Base-by-base conservation (phyloP, 2,329 filamentous ascomycete species). In the Fusarium tupiense region DNA sequence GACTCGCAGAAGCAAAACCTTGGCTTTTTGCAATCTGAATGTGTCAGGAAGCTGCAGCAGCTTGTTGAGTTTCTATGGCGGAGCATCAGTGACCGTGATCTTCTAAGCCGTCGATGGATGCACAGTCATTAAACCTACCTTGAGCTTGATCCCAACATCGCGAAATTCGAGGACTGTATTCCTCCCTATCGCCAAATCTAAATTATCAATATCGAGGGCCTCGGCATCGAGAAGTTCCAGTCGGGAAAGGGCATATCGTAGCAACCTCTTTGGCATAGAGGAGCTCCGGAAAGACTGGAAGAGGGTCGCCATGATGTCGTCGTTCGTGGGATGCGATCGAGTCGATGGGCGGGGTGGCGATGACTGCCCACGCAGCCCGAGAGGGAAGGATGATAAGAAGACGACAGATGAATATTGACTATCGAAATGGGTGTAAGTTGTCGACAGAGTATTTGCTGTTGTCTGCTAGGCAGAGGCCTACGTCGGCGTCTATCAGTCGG, bases 141-240 rank as follows among this genome's bases (percentile, higher is more conserved):
- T 89, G 68, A 95, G 84, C 80, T 92, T 93, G 73, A 98, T 85
- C 5, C 93, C 94, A 66, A 98, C 92, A 87, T 98, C 93, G 76
- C 92, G 91, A 76, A 98, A 91, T 82, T 98, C 95, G 50, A 98
- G 88, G 2, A 93, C 92, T 46, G 92, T 96, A 75, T 92, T 92
- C 82, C 92, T 91, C 40, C 96, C 96, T 83, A 94, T 90, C 52
- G 91, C 91, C 76, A 98, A 90, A 77, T 97, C 94, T 72, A 98
- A 85, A 76, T 94, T 94, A 74, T 96, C 94, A 71, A 96, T 88
- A 79, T 98, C 93, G 75, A 98, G 86, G 19, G 93, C 92, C 80
- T 97, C 93, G 65, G 94, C 93, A 79, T 98, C 96, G 68, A 99
- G 90, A 63, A 98, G 88, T 77, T 97, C 95, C 67, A 98, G 88